Evolutionary conservation across 805 yeast genomes (phyloP).

Genomic region (Candida taoyuanica): DNA sequence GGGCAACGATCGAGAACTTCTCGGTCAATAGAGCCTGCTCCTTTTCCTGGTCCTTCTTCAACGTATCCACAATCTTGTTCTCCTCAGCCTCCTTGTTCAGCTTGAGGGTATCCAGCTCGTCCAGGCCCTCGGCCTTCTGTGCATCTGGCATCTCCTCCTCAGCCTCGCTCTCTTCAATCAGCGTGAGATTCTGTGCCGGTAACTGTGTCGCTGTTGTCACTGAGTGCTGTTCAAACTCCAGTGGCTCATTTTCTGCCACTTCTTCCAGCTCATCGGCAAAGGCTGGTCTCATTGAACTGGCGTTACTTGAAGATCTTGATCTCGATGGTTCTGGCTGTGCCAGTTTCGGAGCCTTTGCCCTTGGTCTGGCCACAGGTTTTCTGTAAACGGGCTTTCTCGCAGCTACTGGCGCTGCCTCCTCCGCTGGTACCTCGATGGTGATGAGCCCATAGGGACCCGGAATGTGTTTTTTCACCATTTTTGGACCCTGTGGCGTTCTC

Average conservation of each 20-base stretch:
- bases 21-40: conserved; percentile 4
- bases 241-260: conserved; percentile 19
- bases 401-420: conserved; percentile 20
- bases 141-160: conserved; percentile 1
- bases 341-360: conserved; percentile 15
- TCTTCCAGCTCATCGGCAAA: conserved; percentile 21
- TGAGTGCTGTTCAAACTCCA: conserved; percentile 6
- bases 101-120: conserved; percentile 9
- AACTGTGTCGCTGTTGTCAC: background rate
- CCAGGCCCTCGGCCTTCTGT: conserved; percentile 9
- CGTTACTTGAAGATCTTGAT: conserved; percentile 13
- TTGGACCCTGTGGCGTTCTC: background rate
- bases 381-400: conserved; percentile 4
- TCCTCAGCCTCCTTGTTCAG: conserved; percentile 12
- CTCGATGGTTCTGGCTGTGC: conserved; percentile 1
- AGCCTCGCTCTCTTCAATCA: conserved; percentile 17
- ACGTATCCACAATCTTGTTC: background rate
- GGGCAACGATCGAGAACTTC: background rate
- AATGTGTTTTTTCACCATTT: conserved; percentile 52
- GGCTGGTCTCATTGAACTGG: conserved; percentile 15
- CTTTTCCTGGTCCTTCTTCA: conserved; percentile 1
- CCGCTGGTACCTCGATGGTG: conserved; percentile 62
- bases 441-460: conserved; percentile 73
- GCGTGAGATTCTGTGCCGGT: conserved; percentile 10
- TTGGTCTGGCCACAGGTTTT: conserved; percentile 16